Evolutionary conservation across 371 early-diverging fungal genomes (phyloP).

Genomic region (Rhizopus microsporus): DNA sequence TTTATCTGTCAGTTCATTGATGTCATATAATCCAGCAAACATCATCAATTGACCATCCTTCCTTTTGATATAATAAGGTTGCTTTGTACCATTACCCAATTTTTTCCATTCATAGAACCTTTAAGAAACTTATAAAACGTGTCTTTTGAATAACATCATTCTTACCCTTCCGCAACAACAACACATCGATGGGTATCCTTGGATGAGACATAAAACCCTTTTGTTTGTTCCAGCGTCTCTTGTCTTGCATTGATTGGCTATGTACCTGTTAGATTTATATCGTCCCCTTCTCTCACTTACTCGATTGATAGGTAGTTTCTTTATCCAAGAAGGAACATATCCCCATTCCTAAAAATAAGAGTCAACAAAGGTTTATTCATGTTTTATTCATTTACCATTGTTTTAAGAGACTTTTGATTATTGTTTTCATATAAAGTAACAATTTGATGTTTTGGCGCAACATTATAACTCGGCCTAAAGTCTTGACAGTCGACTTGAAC

Average conservation of each 20-base stretch:
- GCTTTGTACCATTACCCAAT: slow-evolving; percentile 42
- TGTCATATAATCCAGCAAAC: slow-evolving; percentile 65
- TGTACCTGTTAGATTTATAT: not conserved
- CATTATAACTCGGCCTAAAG: slow-evolving; percentile 55
- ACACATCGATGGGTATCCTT: slow-evolving; percentile 67
- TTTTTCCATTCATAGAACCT: slow-evolving; percentile 80
- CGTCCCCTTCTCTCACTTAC: slow-evolving; percentile 8
- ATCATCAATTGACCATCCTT: slow-evolving; percentile 62
- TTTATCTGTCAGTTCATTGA: slow-evolving; percentile 29
- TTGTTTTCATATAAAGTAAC: slow-evolving; percentile 53
- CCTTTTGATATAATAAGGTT: slow-evolving; percentile 61
- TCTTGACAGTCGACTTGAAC: slow-evolving; percentile 37
- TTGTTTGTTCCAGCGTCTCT: slow-evolving; percentile 56
- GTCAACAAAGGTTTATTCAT: not conserved
- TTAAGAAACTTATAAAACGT: not conserved
- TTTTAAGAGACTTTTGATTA: slow-evolving; percentile 41
- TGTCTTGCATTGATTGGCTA: slow-evolving; percentile 68
- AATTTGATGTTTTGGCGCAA: slow-evolving; percentile 59
- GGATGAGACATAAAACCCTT: slow-evolving; percentile 56
- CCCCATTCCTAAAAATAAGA: slow-evolving; percentile 60
- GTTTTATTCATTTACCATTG: slow-evolving; percentile 44
- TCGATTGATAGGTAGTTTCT: slow-evolving; percentile 38
- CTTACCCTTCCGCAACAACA: slow-evolving; percentile 67
- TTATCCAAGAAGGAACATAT: slow-evolving; percentile 59
- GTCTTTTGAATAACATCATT: not conserved